Evolutionary conservation across 2,329 filamentous ascomycete genomes (phyloP), one percentile per base, ranked within the genome.

Genomic region (Arthrobotrys musiformis): DNA sequence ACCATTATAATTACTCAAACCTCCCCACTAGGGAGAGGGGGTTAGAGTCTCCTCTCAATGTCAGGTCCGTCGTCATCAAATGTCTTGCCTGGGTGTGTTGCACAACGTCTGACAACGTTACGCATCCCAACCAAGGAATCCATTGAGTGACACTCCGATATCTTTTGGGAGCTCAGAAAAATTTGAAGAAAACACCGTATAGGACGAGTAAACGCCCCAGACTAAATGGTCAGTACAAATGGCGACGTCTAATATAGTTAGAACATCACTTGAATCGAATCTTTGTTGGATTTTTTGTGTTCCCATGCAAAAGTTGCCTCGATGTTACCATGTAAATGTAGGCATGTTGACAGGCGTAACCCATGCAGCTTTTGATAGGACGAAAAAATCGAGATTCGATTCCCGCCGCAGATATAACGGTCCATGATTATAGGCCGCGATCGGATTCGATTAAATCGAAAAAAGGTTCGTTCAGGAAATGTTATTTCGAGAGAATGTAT

Each of bases 201-300:
- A 9, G 33, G 13, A 19, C n/a, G 17, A 40, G 8, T 22, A 48
- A 6, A 35, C 11, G 4, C 6, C 22, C n/a, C n/a, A n/a, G n/a
- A n/a, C n/a, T n/a, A n/a, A n/a, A n/a, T n/a, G n/a, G n/a, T n/a
- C n/a, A n/a, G n/a, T n/a, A n/a, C n/a, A n/a, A n/a, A n/a, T n/a
- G n/a, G n/a, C n/a, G n/a, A 19, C 2, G 17, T 42, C 3, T 19
- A 17, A 17, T 9, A 42, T 42, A 42, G 35, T 17, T 22, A 35
- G n/a, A n/a, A n/a, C n/a, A n/a, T n/a, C n/a, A n/a, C n/a, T n/a
- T n/a, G n/a, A n/a, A 15, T 15, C 9, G 28, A 17, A 35, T 30
- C 19, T 15, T 40, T 58, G 30, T 40, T 58, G 30, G 54, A 40
- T 40, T 58, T 58, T 58, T 40, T 40, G 54, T 58, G 54, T 58